Evolutionary conservation across 345 rosid species (phyloP).

Genomic region (Hirschfeldia incana): DNA sequence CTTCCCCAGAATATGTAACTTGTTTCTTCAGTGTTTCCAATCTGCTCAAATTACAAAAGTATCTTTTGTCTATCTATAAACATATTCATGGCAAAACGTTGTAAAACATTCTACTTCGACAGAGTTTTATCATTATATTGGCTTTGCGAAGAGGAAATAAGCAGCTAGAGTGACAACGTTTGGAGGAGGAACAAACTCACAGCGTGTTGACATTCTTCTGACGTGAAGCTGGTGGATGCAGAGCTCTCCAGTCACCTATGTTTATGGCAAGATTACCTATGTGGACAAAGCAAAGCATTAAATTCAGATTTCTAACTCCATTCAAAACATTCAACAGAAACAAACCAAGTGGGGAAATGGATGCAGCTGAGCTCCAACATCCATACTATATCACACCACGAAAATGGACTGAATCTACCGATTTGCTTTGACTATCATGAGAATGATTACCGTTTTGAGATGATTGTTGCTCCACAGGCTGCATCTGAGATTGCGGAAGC

Average conservation of each 20-base stretch:
- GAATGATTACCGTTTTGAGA: background rate
- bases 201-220: conserved; percentile 50
- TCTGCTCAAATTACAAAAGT: conserved; percentile 16
- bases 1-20: background rate
- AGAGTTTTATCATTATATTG: background rate
- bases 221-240: conserved; percentile 44
- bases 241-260: conserved; percentile 54
- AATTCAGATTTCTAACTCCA: background rate
- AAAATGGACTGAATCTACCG: background rate
- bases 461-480: conserved; percentile 59
- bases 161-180: background rate
- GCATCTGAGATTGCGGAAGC: conserved; percentile 59
- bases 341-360: background rate
- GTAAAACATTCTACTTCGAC: background rate
- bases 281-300: background rate
- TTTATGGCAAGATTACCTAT: background rate
- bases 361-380: background rate
- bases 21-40: conserved; percentile 7
- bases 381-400: background rate
- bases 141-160: background rate
- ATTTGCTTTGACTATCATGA: background rate
- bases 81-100: background rate
- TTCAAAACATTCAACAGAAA: background rate
- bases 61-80: background rate
- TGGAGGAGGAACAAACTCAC: conserved; percentile 29